Base-by-base conservation (phyloP, 1,139 yeast genomes). In the Candida sanyaensis region DNA sequence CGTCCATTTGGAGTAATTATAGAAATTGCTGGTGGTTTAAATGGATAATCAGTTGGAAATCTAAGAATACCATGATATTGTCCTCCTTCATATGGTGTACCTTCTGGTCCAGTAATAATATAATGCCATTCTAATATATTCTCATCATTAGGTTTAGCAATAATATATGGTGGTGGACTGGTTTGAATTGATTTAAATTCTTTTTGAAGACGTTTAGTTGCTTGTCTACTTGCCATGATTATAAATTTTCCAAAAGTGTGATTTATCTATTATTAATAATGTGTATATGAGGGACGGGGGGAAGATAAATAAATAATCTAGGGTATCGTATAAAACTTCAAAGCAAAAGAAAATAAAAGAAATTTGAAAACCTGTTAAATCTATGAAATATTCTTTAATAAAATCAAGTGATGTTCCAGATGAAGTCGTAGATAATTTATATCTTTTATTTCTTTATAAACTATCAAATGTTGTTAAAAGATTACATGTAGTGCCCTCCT, bases 1-100 rank as follows among this genome's bases (percentile, higher is more conserved):
- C 96, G 73, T 4, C 91, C 95, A 54, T 83, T 86, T 4, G 97
- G 97, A 0, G 97, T 92, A 46, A 84, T 72, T 92, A 92, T 91
- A 46, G 88, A 78, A 50, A 92, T 92, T 23, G 96, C 82, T 1
- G 97, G 97, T 3, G 98, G 98, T 57, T 87, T 84, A 72, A 87
- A 91, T 0, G 97, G 98, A 59, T 91, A 92, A 56, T 90, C 96
- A 9, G 82, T 68, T 1, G 97, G 96, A 65, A 92, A 91, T 23
- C 86, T 75, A 42, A 92, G 73, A 21, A 90, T 80, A 2, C 98
- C 97, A 62, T 91, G 96, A 63, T 87, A 92, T 64, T 90, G 96
- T 0, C 98, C 98, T 21, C 81, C 83, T 49, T 77, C 86, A 62
- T 86, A 92, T 5, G 96, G 96, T 0, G 96, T 85, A 53, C 83